Base-by-base conservation (phyloP, 257 asterid genomes). In the Solanum virginianum region DNA sequence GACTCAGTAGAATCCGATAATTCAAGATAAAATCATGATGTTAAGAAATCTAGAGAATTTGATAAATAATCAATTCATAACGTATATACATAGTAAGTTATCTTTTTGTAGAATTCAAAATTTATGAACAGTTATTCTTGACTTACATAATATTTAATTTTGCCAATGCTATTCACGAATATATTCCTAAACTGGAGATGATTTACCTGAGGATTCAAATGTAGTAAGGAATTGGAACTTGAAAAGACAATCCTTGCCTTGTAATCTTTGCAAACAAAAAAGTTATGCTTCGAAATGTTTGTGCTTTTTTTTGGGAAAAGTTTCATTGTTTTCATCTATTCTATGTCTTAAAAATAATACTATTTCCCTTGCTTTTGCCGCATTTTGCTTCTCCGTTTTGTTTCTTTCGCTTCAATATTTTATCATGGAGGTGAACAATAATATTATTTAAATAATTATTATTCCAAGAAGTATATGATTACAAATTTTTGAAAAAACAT, bases 331-430 rank as follows among this genome's bases (percentile, higher is more conserved):
- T 65, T 45, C 20, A 32, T 16, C 89, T 72, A n/a, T 84, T 68
- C 5, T 16, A 85, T 65, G 81, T 85, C 90, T 10, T 1, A 17
- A 39, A 39, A 24, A 8, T 66, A 66, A 26, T 14, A 66, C 17
- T 68, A 32, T 71, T 49, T 87, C 59, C 85, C 91, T 93, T 91
- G 92, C 86, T 92, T 89, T 90, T 87, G 79, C 91, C 91, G 91
- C 92, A 87, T 90, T 75, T 51, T 74, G 66, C 47, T 83, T 80
- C 80, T 69, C 8, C 29, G 7, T 81, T 26, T 62, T 6, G 84
- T 82, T 56, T 10, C 36, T 11, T 83, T 69, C 66, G 17, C 84
- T 66, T 72, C 18, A 57, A 32, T 32, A 32, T 32, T 32, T 32
- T 32, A 32, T 32, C 36, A 32, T 32, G 14, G 1, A 24, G 6